Percentiles rank a stretch among this genome's conserved stretches.
Evolutionary conservation across 108 stramenopile genomes (phyloP).

Genomic region (Fragilaria crotonensis): DNA sequence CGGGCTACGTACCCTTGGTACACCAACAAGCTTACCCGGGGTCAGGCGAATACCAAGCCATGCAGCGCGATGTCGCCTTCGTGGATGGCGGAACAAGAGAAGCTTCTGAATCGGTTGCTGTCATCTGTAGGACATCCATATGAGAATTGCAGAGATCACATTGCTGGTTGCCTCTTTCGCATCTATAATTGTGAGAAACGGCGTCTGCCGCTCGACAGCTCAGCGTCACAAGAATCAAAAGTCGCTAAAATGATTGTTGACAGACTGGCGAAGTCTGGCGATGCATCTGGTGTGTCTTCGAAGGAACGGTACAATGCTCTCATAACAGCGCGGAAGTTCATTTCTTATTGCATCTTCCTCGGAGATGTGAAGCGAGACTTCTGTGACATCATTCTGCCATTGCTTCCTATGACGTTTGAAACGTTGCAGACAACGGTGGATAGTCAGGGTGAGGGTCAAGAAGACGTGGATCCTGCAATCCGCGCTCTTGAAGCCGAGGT

Average conservation of each 20-base stretch:
- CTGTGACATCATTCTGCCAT: constrained; percentile 63
- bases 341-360: constrained; percentile 74
- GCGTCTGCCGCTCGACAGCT: neutral
- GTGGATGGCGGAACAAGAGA: constrained; percentile 56
- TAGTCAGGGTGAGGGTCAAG: constrained; percentile 5
- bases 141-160: constrained; percentile 81
- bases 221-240: constrained; percentile 17
- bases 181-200: constrained; percentile 75
- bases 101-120: constrained; percentile 49
- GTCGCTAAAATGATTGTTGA: constrained; percentile 56
- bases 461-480: constrained; percentile 46
- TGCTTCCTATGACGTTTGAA: constrained; percentile 73
- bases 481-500: constrained; percentile 76
- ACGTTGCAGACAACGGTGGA: constrained; percentile 44
- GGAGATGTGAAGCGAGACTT: constrained; percentile 79
- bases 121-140: constrained; percentile 82
- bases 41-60: neutral
- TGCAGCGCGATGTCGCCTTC: constrained; percentile 4
- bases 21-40: constrained; percentile 4
- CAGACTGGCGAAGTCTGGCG: constrained; percentile 34
- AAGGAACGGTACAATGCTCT: constrained; percentile 61
- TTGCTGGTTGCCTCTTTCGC: constrained; percentile 69
- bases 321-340: constrained; percentile 74
- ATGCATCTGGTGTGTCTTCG: constrained; percentile 28
- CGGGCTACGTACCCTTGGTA: constrained; percentile 27